Evolutionary conservation across 1,284 basidiomycete genomes (phyloP).

Genomic region (Agroathelia rolfsii): DNA sequence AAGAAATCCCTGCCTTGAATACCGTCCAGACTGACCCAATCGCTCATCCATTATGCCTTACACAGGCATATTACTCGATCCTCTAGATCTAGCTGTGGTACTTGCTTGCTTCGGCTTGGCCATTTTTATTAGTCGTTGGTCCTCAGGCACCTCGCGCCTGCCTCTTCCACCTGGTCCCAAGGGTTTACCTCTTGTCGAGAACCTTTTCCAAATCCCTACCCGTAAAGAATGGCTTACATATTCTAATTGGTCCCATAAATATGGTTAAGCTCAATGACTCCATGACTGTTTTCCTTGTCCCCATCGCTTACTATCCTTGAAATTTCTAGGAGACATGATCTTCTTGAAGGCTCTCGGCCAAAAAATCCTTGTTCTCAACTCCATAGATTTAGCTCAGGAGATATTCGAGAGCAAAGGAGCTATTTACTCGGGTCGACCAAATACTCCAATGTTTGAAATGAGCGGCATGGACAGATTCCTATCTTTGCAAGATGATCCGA

Average conservation of each 20-base stretch:
- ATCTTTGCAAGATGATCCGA: too few relatives aligned
- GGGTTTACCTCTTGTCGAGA: slow-evolving; percentile 32
- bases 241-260: slow-evolving; percentile 30
- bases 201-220: slow-evolving; percentile 32
- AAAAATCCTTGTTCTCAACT: slow-evolving; percentile 19
- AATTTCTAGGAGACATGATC: slow-evolving; percentile 25
- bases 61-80: too few relatives aligned
- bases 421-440: slow-evolving; percentile 18
- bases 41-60: too few relatives aligned
- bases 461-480: slow-evolving; percentile 17
- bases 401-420: slow-evolving; percentile 18
- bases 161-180: slow-evolving; percentile 34
- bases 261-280: slow-evolving; percentile 20
- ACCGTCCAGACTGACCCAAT: too few relatives aligned
- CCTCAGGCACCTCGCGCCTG: too few relatives aligned
- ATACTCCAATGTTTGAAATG: slow-evolving; percentile 14
- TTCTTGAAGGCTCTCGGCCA: slow-evolving; percentile 25
- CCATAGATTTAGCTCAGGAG: slow-evolving; percentile 15
- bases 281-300: neutral
- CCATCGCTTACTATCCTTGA: neutral
- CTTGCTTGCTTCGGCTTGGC: too few relatives aligned
- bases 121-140: too few relatives aligned
- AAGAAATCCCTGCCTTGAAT: too few relatives aligned
- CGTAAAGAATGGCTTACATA: slow-evolving; percentile 29
- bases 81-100: too few relatives aligned